Conservation (phyloP, 768 basidiomycete genomes). For the Kwoniella dejecticola region DNA sequence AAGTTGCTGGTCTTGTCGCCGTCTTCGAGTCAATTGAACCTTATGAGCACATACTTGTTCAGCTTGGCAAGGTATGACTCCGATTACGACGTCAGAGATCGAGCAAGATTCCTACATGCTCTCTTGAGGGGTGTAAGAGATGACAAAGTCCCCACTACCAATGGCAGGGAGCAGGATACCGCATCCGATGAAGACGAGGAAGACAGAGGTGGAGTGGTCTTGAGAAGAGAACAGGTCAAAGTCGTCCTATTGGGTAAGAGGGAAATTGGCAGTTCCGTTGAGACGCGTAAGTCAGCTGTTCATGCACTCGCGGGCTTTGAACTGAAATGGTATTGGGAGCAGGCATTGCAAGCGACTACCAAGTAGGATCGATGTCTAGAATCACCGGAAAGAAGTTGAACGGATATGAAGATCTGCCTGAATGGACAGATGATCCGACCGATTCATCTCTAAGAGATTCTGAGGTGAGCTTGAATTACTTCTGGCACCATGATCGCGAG, state of each 20-base stretch:
- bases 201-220: slow-evolving; percentile 69
- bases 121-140: slow-evolving; percentile 65
- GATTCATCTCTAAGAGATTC: slow-evolving; percentile 72
- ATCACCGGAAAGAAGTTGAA: slow-evolving; percentile 64
- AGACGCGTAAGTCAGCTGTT: slow-evolving; percentile 43
- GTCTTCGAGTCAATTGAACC: slow-evolving; percentile 54
- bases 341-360: slow-evolving; percentile 18
- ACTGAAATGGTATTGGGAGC: slow-evolving; percentile 41
- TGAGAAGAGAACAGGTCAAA: slow-evolving; percentile 78
- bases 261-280: slow-evolving; percentile 19
- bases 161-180: slow-evolving; percentile 38
- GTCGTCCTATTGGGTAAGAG: slow-evolving; percentile 81
- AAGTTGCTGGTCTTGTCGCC: slow-evolving; percentile 72
- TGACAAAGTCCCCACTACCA: slow-evolving; percentile 23
- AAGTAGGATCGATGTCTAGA: slow-evolving; percentile 68
- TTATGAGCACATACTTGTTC: slow-evolving; percentile 66
- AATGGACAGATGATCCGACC: slow-evolving; percentile 86
- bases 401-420: slow-evolving; percentile 66
- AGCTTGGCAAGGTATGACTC: slow-evolving; percentile 82
- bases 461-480: slow-evolving; percentile 34
- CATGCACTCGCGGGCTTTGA: neutral
- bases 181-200: slow-evolving; percentile 58
- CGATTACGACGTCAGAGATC: slow-evolving; percentile 88
- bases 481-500: neutral
- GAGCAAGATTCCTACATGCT: slow-evolving; percentile 74